Percentiles rank a stretch among this genome's conserved stretches.
These are phyloP conservation scores for Skeletonema marinoi DNA, from an alignment of 108 stramenopile species.

Conservation along the genomic window DNA sequence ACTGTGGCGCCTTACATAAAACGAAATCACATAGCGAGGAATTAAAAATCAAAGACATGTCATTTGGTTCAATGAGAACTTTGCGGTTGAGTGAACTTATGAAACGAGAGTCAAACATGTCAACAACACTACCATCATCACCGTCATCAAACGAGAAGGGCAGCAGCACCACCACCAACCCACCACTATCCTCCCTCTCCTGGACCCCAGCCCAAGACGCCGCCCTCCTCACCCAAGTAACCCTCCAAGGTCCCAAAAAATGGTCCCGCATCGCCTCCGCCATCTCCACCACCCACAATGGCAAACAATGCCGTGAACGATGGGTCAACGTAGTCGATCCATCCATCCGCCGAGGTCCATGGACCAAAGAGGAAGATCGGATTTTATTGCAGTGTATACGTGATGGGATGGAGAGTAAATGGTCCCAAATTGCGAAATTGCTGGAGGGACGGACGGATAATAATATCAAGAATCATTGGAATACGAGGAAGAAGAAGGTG, in stretches of 20 bases:
- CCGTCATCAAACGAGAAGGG: no score
- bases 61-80: no score
- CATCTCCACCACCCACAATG: slow-evolving; percentile 46
- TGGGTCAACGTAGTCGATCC: slow-evolving; percentile 85
- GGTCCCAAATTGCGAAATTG: slow-evolving; percentile 82
- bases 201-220: no score
- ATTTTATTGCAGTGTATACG: slow-evolving; percentile 50
- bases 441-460: slow-evolving; percentile 83
- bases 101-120: no score
- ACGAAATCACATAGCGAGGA: no score
- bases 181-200: no score
- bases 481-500: slow-evolving; percentile 75
- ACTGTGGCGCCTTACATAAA: no score
- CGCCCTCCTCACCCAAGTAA: neutral
- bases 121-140: no score
- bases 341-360: slow-evolving; percentile 63
- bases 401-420: slow-evolving; percentile 54
- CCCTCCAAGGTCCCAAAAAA: neutral
- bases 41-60: no score
- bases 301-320: slow-evolving; percentile 80
- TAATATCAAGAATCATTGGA: slow-evolving; percentile 86
- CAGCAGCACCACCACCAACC: no score
- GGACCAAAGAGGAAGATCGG: slow-evolving; percentile 65
- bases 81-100: no score
- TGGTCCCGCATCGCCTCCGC: neutral